Percentiles rank a stretch among this genome's conserved stretches.
These are phyloP conservation scores for Crithidia sp. DNA, from an alignment of 208 protist genomes.

Conservation along the genomic window DNA sequence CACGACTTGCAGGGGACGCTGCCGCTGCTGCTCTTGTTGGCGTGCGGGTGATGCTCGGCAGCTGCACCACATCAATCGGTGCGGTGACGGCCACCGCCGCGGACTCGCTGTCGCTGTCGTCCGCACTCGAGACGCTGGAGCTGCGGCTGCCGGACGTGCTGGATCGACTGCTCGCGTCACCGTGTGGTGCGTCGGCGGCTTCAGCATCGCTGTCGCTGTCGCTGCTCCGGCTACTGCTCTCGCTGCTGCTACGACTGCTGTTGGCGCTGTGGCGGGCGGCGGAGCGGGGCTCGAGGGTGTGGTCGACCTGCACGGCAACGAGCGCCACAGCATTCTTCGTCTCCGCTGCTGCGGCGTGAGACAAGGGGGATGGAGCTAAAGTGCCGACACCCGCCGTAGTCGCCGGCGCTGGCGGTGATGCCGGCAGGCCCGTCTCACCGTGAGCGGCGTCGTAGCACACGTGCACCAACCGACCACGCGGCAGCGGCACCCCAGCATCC, in stretches of 20 bases:
- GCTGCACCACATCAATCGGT: not conserved
- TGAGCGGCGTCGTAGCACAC: not conserved
- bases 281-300: not conserved
- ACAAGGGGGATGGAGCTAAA: too few relatives aligned
- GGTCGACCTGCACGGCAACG: not conserved
- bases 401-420: not conserved
- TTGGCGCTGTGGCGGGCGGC: not conserved
- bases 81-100: not conserved
- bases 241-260: conserved; percentile 2
- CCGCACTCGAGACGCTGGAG: not conserved
- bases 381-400: too few relatives aligned
- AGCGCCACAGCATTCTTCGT: too few relatives aligned
- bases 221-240: not conserved
- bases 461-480: not conserved
- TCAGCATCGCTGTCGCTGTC: not conserved
- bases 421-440: not conserved
- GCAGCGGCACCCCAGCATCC: not conserved
- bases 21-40: not conserved
- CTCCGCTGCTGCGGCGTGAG: too few relatives aligned
- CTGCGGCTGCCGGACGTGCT: conserved; percentile 2
- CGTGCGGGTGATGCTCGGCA: conserved; percentile 3
- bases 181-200: not conserved
- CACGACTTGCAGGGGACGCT: not conserved
- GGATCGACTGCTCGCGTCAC: not conserved
- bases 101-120: not conserved